Evolutionary conservation across 352 stramenopile genomes (phyloP).

Genomic region (Phytophthora sp.): DNA sequence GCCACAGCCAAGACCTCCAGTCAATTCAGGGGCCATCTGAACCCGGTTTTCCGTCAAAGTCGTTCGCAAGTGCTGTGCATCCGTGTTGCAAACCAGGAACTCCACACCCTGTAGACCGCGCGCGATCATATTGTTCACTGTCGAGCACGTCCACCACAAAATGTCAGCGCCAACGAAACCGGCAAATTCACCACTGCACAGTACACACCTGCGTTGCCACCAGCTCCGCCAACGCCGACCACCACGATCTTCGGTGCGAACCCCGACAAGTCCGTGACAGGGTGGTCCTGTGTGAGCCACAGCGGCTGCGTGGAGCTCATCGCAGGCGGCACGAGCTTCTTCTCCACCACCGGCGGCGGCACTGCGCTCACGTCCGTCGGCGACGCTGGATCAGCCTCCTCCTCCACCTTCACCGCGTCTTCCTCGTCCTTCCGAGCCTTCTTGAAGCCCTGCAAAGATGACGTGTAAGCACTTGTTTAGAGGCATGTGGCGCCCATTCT

Average conservation of each 20-base stretch:
- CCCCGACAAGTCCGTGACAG: conserved; percentile 63
- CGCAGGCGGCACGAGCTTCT: conserved; percentile 46
- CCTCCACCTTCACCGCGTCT: conserved; percentile 10
- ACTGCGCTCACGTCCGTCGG: conserved; percentile 8
- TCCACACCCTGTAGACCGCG: conserved; percentile 83
- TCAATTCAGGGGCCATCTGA: conserved; percentile 90
- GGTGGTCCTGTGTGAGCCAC: conserved; percentile 74
- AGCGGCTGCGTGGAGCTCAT: conserved; percentile 72
- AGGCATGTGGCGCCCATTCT: not conserved
- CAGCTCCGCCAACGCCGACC: conserved; percentile 86
- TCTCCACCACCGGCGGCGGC: conserved; percentile 13
- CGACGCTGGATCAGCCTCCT: not conserved
- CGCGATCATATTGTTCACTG: conserved; percentile 92
- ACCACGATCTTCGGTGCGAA: conserved; percentile 90
- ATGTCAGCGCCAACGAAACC: not conserved
- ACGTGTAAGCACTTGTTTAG: conserved; percentile 23
- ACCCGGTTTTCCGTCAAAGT: conserved; percentile 91
- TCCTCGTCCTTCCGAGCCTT: conserved; percentile 51
- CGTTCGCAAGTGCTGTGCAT: conserved; percentile 90
- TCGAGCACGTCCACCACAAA: not conserved
- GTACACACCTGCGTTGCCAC: conserved; percentile 80
- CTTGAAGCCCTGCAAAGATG: conserved; percentile 54
- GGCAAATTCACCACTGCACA: not conserved
- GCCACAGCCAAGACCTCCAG: conserved; percentile 78
- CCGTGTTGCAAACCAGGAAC: conserved; percentile 93